phyloP scores from a whole-genome alignment of 768 basidiomycete genomes.

The Russula lepida region DNA sequence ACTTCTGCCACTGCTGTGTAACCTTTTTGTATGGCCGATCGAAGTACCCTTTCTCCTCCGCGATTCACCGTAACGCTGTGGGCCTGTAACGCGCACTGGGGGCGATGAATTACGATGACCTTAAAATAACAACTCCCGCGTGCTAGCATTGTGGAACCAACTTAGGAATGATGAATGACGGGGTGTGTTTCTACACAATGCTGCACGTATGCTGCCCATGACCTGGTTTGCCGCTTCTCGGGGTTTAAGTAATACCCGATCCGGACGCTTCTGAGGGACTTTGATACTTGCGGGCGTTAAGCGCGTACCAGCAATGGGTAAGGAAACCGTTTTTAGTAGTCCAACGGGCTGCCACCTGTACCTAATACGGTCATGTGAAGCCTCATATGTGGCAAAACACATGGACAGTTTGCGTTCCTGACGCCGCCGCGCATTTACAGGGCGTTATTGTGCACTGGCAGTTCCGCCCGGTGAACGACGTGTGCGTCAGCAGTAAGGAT shows the following conservation, averaged over 20 bases:
- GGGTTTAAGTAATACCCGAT: background rate
- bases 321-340: background rate
- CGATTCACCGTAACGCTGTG: background rate
- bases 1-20: background rate
- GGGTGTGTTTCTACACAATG: background rate
- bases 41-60: background rate
- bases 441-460: too few species aligned
- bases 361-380: background rate
- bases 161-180: background rate
- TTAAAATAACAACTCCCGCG: background rate
- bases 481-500: too few species aligned
- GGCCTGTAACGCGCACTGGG: background rate
- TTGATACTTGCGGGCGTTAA: constrained; percentile 7
- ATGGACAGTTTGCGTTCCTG: background rate
- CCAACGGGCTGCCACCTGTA: background rate
- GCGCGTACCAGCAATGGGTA: background rate
- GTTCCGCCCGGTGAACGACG: too few species aligned
- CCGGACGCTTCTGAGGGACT: constrained; percentile 17
- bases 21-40: constrained; percentile 3
- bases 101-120: background rate
- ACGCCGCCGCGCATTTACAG: too few species aligned
- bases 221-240: background rate
- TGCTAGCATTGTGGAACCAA: background rate
- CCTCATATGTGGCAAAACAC: background rate
- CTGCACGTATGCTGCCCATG: background rate